These are phyloP conservation scores for Striga asiatica DNA, from an alignment of 257 asterid genomes.

Conservation along the genomic window DNA sequence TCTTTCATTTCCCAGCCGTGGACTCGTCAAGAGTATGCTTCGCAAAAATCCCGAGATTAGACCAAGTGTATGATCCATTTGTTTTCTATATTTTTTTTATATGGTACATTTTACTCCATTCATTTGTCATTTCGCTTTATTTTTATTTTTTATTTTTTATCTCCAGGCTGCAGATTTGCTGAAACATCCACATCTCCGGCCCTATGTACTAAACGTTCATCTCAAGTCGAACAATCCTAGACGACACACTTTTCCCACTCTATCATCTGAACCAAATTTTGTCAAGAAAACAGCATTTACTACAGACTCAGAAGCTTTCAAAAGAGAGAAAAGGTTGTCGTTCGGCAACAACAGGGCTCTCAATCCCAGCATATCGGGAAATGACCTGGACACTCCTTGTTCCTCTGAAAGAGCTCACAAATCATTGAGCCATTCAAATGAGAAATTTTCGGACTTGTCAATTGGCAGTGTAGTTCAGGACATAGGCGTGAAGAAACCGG, in stretches of 20 bases:
- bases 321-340: conserved; percentile 52
- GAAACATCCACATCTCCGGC: conserved; percentile 74
- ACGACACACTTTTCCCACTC: conserved; percentile 41
- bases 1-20: conserved; percentile 48
- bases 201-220: conserved; percentile 49
- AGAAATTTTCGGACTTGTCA: conserved; percentile 33
- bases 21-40: conserved; percentile 91
- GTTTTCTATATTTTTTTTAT: neutral
- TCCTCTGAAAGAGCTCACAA: conserved; percentile 40
- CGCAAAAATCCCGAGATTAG: conserved; percentile 81
- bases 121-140: neutral
- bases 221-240: conserved; percentile 46
- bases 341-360: conserved; percentile 73
- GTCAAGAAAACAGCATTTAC: conserved; percentile 46
- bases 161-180: conserved; percentile 88
- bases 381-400: conserved; percentile 41
- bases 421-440: conserved; percentile 32
- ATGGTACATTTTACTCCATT: neutral
- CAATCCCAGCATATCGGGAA: conserved; percentile 92
- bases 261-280: conserved; percentile 22
- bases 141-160: neutral
- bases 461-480: conserved; percentile 36
- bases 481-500: conserved; percentile 24
- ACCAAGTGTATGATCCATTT: conserved; percentile 65
- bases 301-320: conserved; percentile 35